Conservation (phyloP, 192 early-diverging fungal genomes). For the Mortierella antarctica region DNA sequence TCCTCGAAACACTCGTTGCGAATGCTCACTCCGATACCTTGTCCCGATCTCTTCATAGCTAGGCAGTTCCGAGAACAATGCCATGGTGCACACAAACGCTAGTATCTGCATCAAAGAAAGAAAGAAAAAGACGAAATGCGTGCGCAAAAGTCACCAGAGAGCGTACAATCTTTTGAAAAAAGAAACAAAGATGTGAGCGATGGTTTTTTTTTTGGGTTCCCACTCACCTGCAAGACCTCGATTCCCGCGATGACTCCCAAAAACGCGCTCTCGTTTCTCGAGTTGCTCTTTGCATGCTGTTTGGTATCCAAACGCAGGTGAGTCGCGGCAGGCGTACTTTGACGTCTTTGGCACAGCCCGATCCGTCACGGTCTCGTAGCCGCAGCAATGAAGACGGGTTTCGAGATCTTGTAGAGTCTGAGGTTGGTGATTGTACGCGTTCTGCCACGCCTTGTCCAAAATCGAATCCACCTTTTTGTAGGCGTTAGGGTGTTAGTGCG, state of each 20-base stretch:
- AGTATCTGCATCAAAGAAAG: constrained; percentile 7
- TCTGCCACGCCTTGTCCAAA: constrained; percentile 29
- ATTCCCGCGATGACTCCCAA: neutral
- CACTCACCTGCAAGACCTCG: constrained; percentile 24
- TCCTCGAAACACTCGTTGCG: constrained; percentile 18
- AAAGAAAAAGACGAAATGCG: neutral
- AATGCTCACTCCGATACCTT: constrained; percentile 11
- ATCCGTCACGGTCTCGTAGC: constrained; percentile 18
- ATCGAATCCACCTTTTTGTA: constrained; percentile 12
- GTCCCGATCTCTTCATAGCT: constrained; percentile 10
- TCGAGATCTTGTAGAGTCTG: constrained; percentile 24
- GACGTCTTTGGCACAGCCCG: constrained; percentile 28
- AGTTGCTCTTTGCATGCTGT: constrained; percentile 14
- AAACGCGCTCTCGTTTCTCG: neutral
- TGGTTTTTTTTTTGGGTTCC: neutral
- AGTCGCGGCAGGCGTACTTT: constrained; percentile 10
- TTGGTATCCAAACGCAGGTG: constrained; percentile 33
- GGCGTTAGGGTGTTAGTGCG: too few relatives aligned
- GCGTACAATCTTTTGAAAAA: neutral
- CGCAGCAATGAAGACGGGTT: constrained; percentile 30
- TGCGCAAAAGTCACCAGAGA: neutral
- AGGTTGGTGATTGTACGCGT: constrained; percentile 8
- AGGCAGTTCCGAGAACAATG: constrained; percentile 10
- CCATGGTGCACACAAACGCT: constrained; percentile 7
- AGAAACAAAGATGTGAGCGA: neutral